Evolutionary conservation across 2,329 filamentous ascomycete genomes (phyloP).

Genomic region (Boeremia lycopersici): DNA sequence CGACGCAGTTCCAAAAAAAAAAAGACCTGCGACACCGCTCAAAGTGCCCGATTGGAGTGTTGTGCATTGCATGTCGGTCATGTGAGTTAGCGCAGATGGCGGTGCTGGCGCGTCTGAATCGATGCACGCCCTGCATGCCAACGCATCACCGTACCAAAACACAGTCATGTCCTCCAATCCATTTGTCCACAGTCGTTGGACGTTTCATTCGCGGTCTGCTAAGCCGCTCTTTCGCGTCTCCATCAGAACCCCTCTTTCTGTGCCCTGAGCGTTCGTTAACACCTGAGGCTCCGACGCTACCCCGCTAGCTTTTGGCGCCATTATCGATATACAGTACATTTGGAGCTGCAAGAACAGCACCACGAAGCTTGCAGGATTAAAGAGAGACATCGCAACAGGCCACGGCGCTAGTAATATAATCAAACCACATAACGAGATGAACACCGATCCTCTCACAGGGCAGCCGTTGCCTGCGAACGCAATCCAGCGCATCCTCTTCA

Average conservation of each 20-base stretch:
- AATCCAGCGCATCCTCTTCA: slow-evolving; percentile 84
- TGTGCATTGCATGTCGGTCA: slow-evolving; percentile 17
- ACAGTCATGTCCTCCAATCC: slow-evolving; percentile 37
- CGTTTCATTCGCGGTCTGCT: slow-evolving; percentile 25
- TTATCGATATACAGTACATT: slow-evolving; percentile 4
- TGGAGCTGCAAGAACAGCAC: slow-evolving; percentile 5
- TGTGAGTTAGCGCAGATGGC: slow-evolving; percentile 14
- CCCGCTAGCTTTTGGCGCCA: slow-evolving; percentile 20
- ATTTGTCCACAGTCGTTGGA: slow-evolving; percentile 37
- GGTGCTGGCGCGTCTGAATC: slow-evolving; percentile 9
- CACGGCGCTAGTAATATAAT: neutral
- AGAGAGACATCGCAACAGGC: neutral
- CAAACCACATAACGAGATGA: slow-evolving; percentile 53
- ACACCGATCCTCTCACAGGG: slow-evolving; percentile 74
- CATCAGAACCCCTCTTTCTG: slow-evolving; percentile 23
- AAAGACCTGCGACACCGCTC: slow-evolving; percentile 8
- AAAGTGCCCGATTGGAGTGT: slow-evolving; percentile 25
- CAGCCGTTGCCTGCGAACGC: slow-evolving; percentile 71
- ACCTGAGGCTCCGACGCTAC: slow-evolving; percentile 20
- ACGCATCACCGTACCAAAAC: slow-evolving; percentile 41
- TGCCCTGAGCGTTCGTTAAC: slow-evolving; percentile 11
- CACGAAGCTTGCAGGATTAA: neutral
- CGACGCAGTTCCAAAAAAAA: neutral
- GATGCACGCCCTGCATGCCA: slow-evolving; percentile 33
- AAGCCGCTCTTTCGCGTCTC: slow-evolving; percentile 26